Evolutionary conservation across 306 rosid genomes (phyloP).

Genomic region (Rosa chinensis): DNA sequence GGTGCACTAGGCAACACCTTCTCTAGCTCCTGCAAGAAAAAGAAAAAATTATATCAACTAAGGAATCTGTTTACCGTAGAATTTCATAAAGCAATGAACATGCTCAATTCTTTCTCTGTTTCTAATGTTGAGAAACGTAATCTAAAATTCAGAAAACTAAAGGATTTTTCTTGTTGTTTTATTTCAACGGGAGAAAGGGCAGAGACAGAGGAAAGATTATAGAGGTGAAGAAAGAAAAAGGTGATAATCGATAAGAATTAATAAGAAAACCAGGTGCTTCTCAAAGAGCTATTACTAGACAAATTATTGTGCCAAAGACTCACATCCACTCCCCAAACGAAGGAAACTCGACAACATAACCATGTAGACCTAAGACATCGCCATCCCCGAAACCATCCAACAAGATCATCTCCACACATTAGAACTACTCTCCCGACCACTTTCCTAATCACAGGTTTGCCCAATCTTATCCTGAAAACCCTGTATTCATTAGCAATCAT

Average conservation of each 20-base stretch:
- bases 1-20: conserved; percentile 62
- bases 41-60: not conserved
- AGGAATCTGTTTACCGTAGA: not conserved
- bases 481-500: not conserved
- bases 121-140: not conserved
- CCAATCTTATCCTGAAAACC: not conserved
- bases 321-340: conserved; percentile 4
- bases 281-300: not conserved
- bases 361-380: not conserved
- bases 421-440: not conserved
- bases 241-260: not conserved
- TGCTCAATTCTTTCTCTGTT: not conserved
- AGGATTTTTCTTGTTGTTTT: not conserved
- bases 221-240: not conserved
- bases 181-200: not conserved
- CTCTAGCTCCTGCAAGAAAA: conserved; percentile 71
- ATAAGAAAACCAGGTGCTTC: not conserved
- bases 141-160: not conserved
- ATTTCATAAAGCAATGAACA: not conserved
- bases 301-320: not conserved
- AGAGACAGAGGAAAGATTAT: not conserved
- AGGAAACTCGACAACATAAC: not conserved
- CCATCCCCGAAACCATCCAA: not conserved
- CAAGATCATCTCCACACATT: not conserved
- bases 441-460: not conserved